Evolutionary conservation across 768 basidiomycete genomes (phyloP).

Genomic region (Tulasnella sp.): DNA sequence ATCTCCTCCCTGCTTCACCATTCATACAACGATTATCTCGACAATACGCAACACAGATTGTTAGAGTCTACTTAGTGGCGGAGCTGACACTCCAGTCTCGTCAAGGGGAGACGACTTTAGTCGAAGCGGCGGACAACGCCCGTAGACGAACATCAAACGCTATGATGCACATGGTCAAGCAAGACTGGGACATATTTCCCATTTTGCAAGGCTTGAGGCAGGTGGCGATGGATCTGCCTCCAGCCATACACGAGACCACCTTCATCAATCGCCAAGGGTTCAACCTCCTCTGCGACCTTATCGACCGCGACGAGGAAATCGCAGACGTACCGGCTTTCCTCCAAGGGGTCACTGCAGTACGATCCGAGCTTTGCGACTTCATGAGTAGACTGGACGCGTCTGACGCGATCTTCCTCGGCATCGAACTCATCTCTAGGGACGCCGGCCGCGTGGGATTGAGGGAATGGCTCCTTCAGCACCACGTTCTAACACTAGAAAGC

Average conservation of each 20-base stretch:
- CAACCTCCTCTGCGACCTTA: background rate
- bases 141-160: too few relatives aligned
- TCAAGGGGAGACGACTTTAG: too few relatives aligned
- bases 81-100: too few relatives aligned
- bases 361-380: conserved; percentile 1
- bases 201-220: background rate
- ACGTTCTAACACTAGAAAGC: background rate
- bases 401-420: background rate
- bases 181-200: too few relatives aligned
- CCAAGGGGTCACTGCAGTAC: background rate
- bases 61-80: too few relatives aligned
- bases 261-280: background rate
- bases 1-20: too few relatives aligned
- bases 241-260: background rate
- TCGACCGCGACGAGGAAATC: background rate
- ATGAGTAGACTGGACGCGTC: background rate
- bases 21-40: too few relatives aligned
- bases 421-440: background rate
- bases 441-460: conserved; percentile 3
- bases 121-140: too few relatives aligned
- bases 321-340: background rate
- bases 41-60: too few relatives aligned
- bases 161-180: too few relatives aligned
- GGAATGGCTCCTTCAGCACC: conserved; percentile 4
- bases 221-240: background rate